Evolutionary conservation across 306 rosid species (phyloP).

Genomic region (Nissolia schottii): DNA sequence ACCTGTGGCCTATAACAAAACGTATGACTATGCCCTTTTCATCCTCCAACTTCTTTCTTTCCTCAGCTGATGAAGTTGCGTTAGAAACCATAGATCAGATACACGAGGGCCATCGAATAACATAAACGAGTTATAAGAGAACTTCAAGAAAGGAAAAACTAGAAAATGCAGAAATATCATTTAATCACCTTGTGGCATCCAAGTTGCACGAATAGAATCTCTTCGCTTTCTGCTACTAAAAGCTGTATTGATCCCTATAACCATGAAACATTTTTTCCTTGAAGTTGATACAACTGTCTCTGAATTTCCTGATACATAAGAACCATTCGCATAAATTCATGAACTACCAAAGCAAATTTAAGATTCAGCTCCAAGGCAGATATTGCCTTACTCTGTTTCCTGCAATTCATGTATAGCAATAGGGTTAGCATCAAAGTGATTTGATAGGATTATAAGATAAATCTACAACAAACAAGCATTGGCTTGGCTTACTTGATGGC

Average conservation of each 20-base stretch:
- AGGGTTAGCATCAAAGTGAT: conserved; percentile 14
- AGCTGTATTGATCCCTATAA: conserved; percentile 89
- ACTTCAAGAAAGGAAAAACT: conserved; percentile 5
- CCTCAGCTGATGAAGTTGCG: conserved; percentile 42
- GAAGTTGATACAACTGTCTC: conserved; percentile 36
- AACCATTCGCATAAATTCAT: conserved; percentile 34
- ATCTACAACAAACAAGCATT: conserved; percentile 16
- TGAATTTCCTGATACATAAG: conserved; percentile 37
- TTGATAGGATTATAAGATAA: conserved; percentile 11
- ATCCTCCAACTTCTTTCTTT: conserved; percentile 78
- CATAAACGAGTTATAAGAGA: conserved; percentile 1
- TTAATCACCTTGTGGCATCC: conserved; percentile 90
- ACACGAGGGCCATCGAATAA: conserved; percentile 3
- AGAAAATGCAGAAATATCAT: background rate
- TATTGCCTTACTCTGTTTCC: conserved; percentile 53
- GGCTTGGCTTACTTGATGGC: conserved; percentile 47
- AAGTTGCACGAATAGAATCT: conserved; percentile 84
- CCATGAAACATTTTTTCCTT: conserved; percentile 67
- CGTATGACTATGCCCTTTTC: conserved; percentile 84
- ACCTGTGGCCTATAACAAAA: conserved; percentile 92
- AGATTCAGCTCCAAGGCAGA: conserved; percentile 50
- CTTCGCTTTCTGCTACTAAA: conserved; percentile 77
- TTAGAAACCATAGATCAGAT: conserved; percentile 33
- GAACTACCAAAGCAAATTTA: conserved; percentile 36
- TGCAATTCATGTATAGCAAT: conserved; percentile 31